phyloP scores from a whole-genome alignment of 306 rosid species.

The Cercis canadensis region DNA sequence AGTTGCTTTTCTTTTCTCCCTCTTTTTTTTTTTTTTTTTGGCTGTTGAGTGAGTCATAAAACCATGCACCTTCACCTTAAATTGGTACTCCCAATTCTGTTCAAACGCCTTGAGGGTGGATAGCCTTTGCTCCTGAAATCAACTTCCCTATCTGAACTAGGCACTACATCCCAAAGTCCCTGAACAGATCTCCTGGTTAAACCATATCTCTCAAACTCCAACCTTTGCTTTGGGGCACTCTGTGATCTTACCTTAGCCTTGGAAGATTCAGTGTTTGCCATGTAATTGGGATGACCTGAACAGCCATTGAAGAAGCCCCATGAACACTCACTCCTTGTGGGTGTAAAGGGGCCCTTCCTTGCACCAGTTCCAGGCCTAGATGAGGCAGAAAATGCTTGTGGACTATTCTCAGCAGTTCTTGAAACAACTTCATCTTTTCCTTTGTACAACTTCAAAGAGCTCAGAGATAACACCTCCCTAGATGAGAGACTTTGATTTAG shows the following conservation, averaged over 20 bases:
- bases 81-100: slow-evolving; percentile 56
- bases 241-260: slow-evolving; percentile 90
- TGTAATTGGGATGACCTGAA: slow-evolving; percentile 75
- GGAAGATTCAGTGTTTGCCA: slow-evolving; percentile 89
- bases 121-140: slow-evolving; percentile 48
- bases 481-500: slow-evolving; percentile 55
- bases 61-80: slow-evolving; percentile 58
- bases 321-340: slow-evolving; percentile 78
- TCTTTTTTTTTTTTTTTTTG: no score
- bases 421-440: slow-evolving; percentile 60
- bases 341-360: slow-evolving; percentile 68
- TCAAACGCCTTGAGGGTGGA: slow-evolving; percentile 48
- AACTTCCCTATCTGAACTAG: slow-evolving; percentile 50
- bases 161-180: slow-evolving; percentile 61
- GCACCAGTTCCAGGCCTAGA: slow-evolving; percentile 66
- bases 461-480: slow-evolving; percentile 36
- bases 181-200: slow-evolving; percentile 49
- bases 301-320: slow-evolving; percentile 69
- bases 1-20: no score
- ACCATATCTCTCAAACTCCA: slow-evolving; percentile 69
- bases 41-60: no score
- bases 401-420: slow-evolving; percentile 66
- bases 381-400: slow-evolving; percentile 67
- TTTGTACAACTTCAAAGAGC: slow-evolving; percentile 44
- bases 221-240: slow-evolving; percentile 91